Percentiles rank a stretch among this genome's conserved stretches.
Evolutionary conservation across 352 stramenopile genomes (phyloP).

Genomic region (Globisporangium megalacanthum): DNA sequence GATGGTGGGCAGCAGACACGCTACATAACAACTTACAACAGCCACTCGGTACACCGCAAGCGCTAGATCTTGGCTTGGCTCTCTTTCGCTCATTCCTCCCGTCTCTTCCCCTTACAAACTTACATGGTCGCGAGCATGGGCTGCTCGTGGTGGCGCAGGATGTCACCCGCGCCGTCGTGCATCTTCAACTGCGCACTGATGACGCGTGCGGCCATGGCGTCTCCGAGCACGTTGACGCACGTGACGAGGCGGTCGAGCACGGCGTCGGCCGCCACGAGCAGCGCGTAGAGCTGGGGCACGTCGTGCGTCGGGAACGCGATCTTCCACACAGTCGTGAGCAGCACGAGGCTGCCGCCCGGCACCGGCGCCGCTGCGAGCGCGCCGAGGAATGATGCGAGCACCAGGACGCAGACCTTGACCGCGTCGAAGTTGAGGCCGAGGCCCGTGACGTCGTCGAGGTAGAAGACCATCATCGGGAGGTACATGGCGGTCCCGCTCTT

Average conservation of each 20-base stretch:
- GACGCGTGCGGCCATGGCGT: conserved; percentile 69
- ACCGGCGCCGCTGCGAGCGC: conserved; percentile 56
- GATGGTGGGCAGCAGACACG: too few species aligned
- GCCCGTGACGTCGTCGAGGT: conserved; percentile 56
- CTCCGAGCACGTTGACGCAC: conserved; percentile 67
- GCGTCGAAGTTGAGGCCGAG: conserved; percentile 27
- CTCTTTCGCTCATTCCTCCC: too few species aligned
- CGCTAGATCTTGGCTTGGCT: not conserved
- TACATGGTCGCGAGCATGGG: conserved; percentile 12
- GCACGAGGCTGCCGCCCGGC: conserved; percentile 46
- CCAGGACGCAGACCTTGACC: conserved; percentile 36
- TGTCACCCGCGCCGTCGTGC: conserved; percentile 14
- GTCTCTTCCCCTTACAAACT: too few species aligned
- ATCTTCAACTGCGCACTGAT: conserved; percentile 46
- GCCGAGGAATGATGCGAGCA: conserved; percentile 56
- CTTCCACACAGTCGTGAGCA: conserved; percentile 68
- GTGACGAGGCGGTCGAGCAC: conserved; percentile 71
- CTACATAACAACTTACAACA: conserved; percentile 1
- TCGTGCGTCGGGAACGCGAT: conserved; percentile 49
- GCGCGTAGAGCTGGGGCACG: conserved; percentile 52
- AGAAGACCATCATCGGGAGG: conserved; percentile 64
- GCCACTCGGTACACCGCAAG: too few species aligned
- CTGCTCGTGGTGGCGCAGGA: conserved; percentile 18
- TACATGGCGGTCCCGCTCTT: conserved; percentile 80
- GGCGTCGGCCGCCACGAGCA: conserved; percentile 62